Percentiles rank a stretch among this genome's conserved stretches.
Conservation (phyloP, 306 rosid genomes). For the Rosa persica region DNA sequence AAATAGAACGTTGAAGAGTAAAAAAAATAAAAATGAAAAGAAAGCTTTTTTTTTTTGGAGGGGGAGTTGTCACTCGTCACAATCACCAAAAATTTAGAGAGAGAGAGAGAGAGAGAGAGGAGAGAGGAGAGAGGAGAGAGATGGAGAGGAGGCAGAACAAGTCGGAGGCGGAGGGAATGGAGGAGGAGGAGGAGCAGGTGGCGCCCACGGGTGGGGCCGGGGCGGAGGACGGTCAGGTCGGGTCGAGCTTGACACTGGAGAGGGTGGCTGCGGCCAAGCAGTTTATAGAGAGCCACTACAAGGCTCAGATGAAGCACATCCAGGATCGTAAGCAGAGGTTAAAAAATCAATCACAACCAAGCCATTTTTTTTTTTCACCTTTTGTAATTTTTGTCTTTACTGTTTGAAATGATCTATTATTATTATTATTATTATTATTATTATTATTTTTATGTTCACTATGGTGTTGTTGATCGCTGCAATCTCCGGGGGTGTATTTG, state of each 20-base stretch:
- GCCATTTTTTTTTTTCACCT: not conserved
- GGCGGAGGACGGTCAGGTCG: constrained; percentile 38
- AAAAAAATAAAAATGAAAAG: not conserved
- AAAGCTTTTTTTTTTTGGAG: constrained; percentile 28
- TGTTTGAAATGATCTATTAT: constrained; percentile 15
- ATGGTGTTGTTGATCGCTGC: not conserved
- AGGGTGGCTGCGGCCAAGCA: constrained; percentile 88
- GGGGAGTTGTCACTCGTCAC: constrained; percentile 49
- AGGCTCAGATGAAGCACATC: constrained; percentile 69
- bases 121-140: constrained; percentile 11
- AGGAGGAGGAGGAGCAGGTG: constrained; percentile 17
- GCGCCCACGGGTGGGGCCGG: constrained; percentile 18
- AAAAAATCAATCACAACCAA: no score
- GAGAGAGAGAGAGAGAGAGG: constrained; percentile 18
- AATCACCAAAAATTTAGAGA: constrained; percentile 35
- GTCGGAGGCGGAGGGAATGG: constrained; percentile 23
- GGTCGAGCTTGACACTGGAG: constrained; percentile 83
- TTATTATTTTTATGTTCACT: no score
- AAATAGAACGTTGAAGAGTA: not conserved
- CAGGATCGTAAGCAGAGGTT: constrained; percentile 87
- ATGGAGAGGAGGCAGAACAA: constrained; percentile 37
- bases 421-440: no score
- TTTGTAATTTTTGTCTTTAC: not conserved
- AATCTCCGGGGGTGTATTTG: not conserved
- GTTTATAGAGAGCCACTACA: constrained; percentile 84